Conservation (phyloP, 2,329 filamentous ascomycete genomes). For the Triangularia setosa region DNA sequence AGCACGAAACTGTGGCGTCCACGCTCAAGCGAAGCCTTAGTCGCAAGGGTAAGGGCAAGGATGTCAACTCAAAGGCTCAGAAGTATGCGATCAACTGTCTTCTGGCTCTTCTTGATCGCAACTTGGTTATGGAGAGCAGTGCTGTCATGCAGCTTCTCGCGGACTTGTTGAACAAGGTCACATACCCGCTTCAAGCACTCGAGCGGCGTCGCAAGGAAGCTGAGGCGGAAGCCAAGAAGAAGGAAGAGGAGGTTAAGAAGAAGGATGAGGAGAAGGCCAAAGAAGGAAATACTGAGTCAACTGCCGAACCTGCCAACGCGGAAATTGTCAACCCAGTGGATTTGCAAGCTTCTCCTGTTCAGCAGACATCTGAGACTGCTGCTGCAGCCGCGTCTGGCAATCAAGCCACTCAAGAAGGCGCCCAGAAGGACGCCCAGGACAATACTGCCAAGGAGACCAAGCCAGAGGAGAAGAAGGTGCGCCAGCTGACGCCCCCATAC, state of each 20-base stretch:
- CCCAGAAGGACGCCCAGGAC: constrained; percentile 21
- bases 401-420: constrained; percentile 27
- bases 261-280: constrained; percentile 54
- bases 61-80: constrained; percentile 75
- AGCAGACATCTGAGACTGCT: constrained; percentile 20
- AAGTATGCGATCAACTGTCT: constrained; percentile 92
- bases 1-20: constrained; percentile 74
- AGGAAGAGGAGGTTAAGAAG: constrained; percentile 38
- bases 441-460: constrained; percentile 38
- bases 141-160: constrained; percentile 93
- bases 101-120: constrained; percentile 82
- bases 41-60: constrained; percentile 89
- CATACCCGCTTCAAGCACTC: constrained; percentile 74
- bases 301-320: constrained; percentile 10
- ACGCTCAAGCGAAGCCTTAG: constrained; percentile 72
- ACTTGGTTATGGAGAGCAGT: constrained; percentile 95
- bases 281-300: constrained; percentile 31
- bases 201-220: constrained; percentile 79
- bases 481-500: constrained; percentile 71
- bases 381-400: constrained; percentile 28
- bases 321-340: constrained; percentile 10
- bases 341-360: constrained; percentile 11
- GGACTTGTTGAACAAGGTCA: constrained; percentile 81
- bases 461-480: constrained; percentile 46
- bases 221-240: constrained; percentile 50